Evolutionary conservation across 2,329 filamentous ascomycete genomes (phyloP), one percentile per base, ranked within the genome.

Genomic region (Diaporthe longicolla): DNA sequence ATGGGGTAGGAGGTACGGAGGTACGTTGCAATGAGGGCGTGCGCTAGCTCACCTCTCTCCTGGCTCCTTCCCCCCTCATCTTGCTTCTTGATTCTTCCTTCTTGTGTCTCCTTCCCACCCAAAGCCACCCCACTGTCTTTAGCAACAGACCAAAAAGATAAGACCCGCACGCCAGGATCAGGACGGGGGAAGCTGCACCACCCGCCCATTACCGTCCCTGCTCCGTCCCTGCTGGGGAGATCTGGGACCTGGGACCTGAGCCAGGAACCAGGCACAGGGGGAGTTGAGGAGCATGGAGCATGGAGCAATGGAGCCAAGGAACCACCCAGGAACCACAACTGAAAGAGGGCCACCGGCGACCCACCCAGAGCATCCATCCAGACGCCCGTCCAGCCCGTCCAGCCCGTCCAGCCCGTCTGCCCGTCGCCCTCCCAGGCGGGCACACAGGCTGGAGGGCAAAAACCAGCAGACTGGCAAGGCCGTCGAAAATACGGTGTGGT

Each of bases 401-500:
- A n/a, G 57, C 57, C 37, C 9, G 26, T 11, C 40, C 59, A 48
- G 15, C 58, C 59, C 59, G 26, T 48, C 59, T 32, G 15, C 58
- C 59, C 59, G 26, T 48, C 40, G 58, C 58, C 58, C 37, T 40
- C 10, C 58, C 55, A 59, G 32, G 55, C 55, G 17, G 15, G 13
- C 24, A 9, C 26, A 8, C 40, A 19, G 40, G 40, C 40, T 43
- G 13, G 15, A 15, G 15, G 40, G 17, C 40, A 43, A 43, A 6
- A 19, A 43, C 13, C 40, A 17, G 3, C 15, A n/a, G 19, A 13
- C 54, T n/a, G 32, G 55, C 55, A n/a, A 40, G 17, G n/a, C 26
- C 17, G 19, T 26, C 48, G 48, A 68, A 68, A 68, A 54, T 68
- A 68, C 63, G 63, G 63, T 68, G 63, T 68, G 63, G 63, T 68